Evolutionary conservation across 1,284 basidiomycete species (phyloP), one percentile per base, ranked within the genome.

Genomic region (Cystobasidium slooffiae): DNA sequence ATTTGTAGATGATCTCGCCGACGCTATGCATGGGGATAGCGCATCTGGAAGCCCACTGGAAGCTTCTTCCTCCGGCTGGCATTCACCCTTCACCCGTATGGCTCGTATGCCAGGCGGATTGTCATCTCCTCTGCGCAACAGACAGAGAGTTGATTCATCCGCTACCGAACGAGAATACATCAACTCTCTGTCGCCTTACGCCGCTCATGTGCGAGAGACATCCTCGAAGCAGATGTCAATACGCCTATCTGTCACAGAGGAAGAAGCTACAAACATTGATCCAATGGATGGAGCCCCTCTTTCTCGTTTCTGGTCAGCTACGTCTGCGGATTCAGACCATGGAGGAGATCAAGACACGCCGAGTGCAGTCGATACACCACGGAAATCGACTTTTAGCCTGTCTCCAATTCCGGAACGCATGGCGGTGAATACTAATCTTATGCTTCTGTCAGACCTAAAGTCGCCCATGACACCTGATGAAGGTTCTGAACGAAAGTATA

Each of bases 1-100:
- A 31, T 97, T 96, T 82, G 91, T 91, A 1, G 95, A 97, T 82
- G 95, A 96, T 80, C 84, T 97, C 43, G 92, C 90, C 20, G 96
- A 97, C 79, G 95, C 94, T 1, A 85, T 98, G n/a, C 77, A 47
- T 10, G 44, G 31, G 39, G 43, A 31, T 18, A 51, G 24, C 31
- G 46, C 46, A 1, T 63, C 56, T 18, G 56, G 56, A 59, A 59
- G 56, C 41, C 56, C 56, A 16, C 8, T 59, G 3, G 61, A 63
- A 47, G 24, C 61, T 7, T 63, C 61, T 18, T 7, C 44, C 16
- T 51, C 44, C 1, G 31, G 47, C 24, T 52, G 51, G 64, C 49
- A 66, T 39, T 22, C 46, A 20, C 51, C 64, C 1, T 52, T 66
- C 18, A 24, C 51, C n/a, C 20, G 31, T 22, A 37, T 61, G 31